Conservation (phyloP, 2,329 filamentous ascomycete species). For the Ophiocordyceps camponoti-floridani region DNA sequence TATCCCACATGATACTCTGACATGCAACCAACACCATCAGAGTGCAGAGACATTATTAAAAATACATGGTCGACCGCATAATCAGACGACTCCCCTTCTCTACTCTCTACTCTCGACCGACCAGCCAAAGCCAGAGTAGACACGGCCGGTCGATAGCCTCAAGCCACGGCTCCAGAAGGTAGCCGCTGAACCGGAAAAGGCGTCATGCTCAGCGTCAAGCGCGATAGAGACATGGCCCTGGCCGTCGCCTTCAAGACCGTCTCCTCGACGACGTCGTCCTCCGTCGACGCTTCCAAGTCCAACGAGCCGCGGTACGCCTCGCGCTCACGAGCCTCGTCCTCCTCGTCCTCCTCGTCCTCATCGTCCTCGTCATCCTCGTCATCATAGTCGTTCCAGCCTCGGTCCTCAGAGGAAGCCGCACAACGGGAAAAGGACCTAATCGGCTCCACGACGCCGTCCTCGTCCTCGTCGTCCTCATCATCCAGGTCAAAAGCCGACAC, state of each 20-base stretch:
- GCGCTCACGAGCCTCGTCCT: too few relatives aligned
- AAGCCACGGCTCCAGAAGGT: not conserved
- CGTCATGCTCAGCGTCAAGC: slow-evolving; percentile 28
- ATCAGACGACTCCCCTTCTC: not conserved
- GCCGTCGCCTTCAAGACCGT: slow-evolving; percentile 32
- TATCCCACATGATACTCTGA: too few relatives aligned
- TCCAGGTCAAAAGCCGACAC: slow-evolving; percentile 23
- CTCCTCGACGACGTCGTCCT: not conserved
- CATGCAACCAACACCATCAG: too few relatives aligned
- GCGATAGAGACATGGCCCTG: slow-evolving; percentile 45
- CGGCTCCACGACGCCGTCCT: slow-evolving; percentile 9
- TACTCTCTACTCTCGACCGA: not conserved
- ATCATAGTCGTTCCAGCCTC: slow-evolving; percentile 6
- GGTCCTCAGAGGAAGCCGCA: slow-evolving; percentile 9
- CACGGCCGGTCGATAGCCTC: not conserved
- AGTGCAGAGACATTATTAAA: too few relatives aligned
- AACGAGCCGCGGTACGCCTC: too few relatives aligned
- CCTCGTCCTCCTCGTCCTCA: not conserved
- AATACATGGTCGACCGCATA: not conserved
- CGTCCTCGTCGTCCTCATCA: slow-evolving; percentile 14
- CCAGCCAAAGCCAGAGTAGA: too few relatives aligned
- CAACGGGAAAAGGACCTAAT: too few relatives aligned
- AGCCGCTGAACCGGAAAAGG: slow-evolving; percentile 7
- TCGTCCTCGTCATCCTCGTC: not conserved
- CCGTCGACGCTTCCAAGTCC: not conserved